Conservation (phyloP, 441 rosid genomes). For the Raphanus hybrid region DNA sequence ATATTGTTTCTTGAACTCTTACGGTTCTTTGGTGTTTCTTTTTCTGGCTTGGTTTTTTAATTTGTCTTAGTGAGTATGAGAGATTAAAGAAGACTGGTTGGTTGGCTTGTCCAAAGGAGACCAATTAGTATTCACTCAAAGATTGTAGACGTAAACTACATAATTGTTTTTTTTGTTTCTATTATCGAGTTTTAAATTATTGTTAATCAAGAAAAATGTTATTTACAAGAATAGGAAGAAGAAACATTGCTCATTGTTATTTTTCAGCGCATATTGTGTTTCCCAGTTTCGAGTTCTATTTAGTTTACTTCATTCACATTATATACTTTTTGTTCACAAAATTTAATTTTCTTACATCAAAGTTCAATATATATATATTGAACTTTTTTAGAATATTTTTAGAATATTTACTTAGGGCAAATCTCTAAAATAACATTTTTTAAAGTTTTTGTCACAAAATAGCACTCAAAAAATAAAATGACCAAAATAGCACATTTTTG, state of each 20-base stretch:
- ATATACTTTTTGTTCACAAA: too few species aligned
- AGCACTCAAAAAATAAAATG: too few species aligned
- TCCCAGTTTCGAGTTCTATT: not conserved
- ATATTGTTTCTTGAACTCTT: conserved; percentile 13
- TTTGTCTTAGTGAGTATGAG: not conserved
- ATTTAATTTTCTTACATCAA: too few species aligned
- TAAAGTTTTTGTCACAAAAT: too few species aligned
- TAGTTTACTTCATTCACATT: not conserved
- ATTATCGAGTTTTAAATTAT: not conserved
- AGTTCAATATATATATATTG: too few species aligned
- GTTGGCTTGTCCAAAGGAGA: conserved; percentile 6
- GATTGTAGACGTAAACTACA: not conserved
- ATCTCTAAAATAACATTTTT: too few species aligned
- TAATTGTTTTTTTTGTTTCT: not conserved
- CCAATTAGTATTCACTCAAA: not conserved
- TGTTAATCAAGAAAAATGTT: not conserved
- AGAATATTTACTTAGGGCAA: too few species aligned
- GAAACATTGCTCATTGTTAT: not conserved
- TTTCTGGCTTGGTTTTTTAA: not conserved
- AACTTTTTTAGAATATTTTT: too few species aligned
- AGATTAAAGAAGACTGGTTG: conserved; percentile 24
- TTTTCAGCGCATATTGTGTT: not conserved
- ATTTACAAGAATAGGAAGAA: not conserved
- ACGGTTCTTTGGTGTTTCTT: conserved; percentile 29
- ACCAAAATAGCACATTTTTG: too few species aligned